A percentile compares a stretch with the other conserved stretches of the same genome.
phyloP scores from a whole-genome alignment of 306 rosid species.

The Leucaena leucocephala region DNA sequence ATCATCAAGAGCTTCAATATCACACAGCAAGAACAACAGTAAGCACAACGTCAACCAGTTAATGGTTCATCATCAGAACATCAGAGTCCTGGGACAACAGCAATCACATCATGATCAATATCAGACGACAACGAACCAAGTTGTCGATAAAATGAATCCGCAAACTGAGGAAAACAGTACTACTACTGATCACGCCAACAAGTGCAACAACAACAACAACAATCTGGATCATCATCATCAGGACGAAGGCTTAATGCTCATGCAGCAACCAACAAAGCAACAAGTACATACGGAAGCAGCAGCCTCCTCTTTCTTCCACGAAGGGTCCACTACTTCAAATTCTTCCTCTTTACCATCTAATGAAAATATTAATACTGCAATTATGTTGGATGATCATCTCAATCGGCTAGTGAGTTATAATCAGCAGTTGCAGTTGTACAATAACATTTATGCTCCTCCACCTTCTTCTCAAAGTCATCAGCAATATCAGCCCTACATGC shows the following conservation, averaged over 20 bases:
- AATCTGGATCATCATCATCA: not conserved
- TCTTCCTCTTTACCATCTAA: conserved; percentile 33
- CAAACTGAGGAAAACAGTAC: conserved; percentile 34
- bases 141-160: not conserved
- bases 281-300: not conserved
- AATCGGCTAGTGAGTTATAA: conserved; percentile 64
- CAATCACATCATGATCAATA: conserved; percentile 9
- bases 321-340: conserved; percentile 19
- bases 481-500: conserved; percentile 23
- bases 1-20: conserved; percentile 40
- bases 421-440: conserved; percentile 37
- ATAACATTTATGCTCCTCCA: not conserved
- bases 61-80: conserved; percentile 34
- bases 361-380: not conserved
- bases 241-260: conserved; percentile 48
- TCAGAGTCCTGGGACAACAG: conserved; percentile 40
- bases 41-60: conserved; percentile 31
- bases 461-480: conserved; percentile 31
- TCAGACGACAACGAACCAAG: not conserved
- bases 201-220: conserved; percentile 43
- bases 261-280: conserved; percentile 34
- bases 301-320: conserved; percentile 4
- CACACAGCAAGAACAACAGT: conserved; percentile 25
- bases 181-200: conserved; percentile 45
- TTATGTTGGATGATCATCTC: conserved; percentile 69